Evolutionary conservation across 192 early-diverging fungal genomes (phyloP).

Genomic region (Obelidium mucronatum): DNA sequence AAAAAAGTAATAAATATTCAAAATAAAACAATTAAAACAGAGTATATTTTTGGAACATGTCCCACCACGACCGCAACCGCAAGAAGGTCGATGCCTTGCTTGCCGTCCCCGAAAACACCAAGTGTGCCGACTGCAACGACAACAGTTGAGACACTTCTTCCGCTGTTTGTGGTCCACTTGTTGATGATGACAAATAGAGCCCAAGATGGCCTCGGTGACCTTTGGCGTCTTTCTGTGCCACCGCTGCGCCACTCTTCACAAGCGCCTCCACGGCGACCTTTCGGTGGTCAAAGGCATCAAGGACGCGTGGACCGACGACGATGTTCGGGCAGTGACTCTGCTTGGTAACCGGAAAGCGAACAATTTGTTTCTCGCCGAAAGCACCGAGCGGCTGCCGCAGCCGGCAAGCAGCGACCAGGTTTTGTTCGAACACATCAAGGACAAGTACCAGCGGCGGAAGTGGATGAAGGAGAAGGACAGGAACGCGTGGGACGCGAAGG

Average conservation of each 20-base stretch:
- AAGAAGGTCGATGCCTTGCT: conserved; percentile 48
- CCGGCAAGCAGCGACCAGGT: conserved; percentile 54
- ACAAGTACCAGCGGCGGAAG: conserved; percentile 87
- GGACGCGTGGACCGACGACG: conserved; percentile 88
- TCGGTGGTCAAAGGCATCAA: conserved; percentile 89
- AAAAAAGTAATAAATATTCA: too few species aligned
- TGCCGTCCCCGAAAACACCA: conserved; percentile 50
- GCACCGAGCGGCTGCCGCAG: neutral
- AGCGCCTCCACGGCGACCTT: conserved; percentile 75
- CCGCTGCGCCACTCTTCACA: conserved; percentile 52
- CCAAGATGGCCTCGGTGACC: conserved; percentile 52
- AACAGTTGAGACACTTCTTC: conserved; percentile 24
- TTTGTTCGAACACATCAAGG: conserved; percentile 86
- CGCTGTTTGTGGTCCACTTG: neutral
- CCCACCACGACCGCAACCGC: conserved; percentile 44
- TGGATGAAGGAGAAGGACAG: conserved; percentile 23
- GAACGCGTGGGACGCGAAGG: neutral
- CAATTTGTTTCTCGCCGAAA: neutral
- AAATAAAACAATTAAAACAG: too few species aligned
- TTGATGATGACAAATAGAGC: conserved; percentile 22
- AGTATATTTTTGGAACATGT: too few species aligned
- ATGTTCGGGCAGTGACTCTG: conserved; percentile 68
- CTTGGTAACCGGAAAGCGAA: conserved; percentile 47
- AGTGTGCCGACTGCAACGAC: conserved; percentile 56
- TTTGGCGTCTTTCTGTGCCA: conserved; percentile 54